A percentile compares a stretch with the other conserved stretches of the same genome.
phyloP scores from a whole-genome alignment of 129 eudicot genomes.

The Helianthus tuberosus region DNA sequence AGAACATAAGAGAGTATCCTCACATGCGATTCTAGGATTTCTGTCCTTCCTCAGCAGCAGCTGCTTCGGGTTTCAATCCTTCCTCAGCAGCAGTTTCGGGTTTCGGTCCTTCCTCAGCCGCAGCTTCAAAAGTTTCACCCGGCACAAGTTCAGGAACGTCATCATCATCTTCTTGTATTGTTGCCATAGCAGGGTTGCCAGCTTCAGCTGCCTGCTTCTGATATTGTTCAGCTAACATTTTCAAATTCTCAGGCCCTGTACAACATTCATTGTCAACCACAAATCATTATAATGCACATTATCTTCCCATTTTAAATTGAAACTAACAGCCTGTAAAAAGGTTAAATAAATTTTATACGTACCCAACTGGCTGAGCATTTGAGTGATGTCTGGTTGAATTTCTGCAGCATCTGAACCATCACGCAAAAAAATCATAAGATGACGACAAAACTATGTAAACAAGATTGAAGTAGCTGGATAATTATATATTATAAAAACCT shows the following conservation, averaged over 20 bases:
- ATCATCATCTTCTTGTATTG: constrained; percentile 71
- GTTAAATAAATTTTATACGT: constrained; percentile 15
- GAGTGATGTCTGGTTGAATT: constrained; percentile 56
- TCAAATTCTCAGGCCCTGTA: constrained; percentile 84
- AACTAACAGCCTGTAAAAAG: neutral
- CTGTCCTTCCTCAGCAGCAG: constrained; percentile 75
- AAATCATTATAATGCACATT: neutral
- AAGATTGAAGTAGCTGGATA: neutral
- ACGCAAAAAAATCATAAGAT: neutral
- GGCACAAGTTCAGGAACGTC: constrained; percentile 92
- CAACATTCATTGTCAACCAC: constrained; percentile 10
- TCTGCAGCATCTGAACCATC: constrained; percentile 67
- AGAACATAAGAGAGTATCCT: constrained; percentile 17
- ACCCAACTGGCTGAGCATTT: constrained; percentile 69
- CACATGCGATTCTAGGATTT: constrained; percentile 39
- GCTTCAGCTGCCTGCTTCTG: constrained; percentile 63
- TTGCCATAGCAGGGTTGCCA: constrained; percentile 22
- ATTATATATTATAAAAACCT: constrained; percentile 14
- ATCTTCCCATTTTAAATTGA: neutral
- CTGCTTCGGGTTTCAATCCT: constrained; percentile 54
- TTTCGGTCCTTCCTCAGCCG: constrained; percentile 53
- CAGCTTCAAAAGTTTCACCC: constrained; percentile 89
- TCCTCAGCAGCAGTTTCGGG: constrained; percentile 38
- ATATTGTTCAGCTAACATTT: constrained; percentile 74
- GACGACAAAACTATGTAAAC: neutral